phyloP scores from a whole-genome alignment of 1,284 basidiomycete species.

The Sporisorium scitamineum region DNA sequence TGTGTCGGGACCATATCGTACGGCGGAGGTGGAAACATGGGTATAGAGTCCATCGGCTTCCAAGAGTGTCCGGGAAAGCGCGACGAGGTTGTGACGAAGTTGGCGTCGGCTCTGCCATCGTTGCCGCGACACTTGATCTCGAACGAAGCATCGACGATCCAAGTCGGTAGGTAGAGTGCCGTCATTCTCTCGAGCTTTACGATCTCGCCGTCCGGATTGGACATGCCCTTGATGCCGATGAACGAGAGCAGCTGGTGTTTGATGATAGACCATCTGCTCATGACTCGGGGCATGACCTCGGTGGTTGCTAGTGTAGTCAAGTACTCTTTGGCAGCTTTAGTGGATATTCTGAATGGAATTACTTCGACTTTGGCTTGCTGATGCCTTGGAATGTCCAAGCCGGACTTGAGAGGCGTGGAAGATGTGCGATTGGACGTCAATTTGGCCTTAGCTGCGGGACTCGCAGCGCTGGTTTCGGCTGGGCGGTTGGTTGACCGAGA shows the following conservation, averaged over 20 bases:
- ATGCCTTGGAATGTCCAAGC: slow-evolving; percentile 19
- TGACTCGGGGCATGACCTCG: slow-evolving; percentile 32
- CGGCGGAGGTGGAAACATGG: slow-evolving; percentile 38
- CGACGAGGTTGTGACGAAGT: slow-evolving; percentile 25
- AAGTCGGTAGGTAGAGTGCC: slow-evolving; percentile 44
- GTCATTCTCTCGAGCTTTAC: slow-evolving; percentile 40
- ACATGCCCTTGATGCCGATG: slow-evolving; percentile 19
- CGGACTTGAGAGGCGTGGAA: neutral
- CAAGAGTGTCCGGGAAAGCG: slow-evolving; percentile 47
- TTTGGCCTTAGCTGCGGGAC: slow-evolving; percentile 4
- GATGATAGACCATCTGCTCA: slow-evolving; percentile 22
- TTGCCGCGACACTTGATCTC: slow-evolving; percentile 49
- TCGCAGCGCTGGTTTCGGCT: neutral
- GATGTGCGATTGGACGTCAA: neutral
- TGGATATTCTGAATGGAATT: slow-evolving; percentile 34
- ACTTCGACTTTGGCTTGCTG: slow-evolving; percentile 47
- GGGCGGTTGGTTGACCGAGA: neutral
- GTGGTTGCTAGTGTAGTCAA: slow-evolving; percentile 25
- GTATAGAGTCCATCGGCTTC: slow-evolving; percentile 49
- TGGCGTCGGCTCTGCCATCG: slow-evolving; percentile 42
- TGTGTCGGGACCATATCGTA: slow-evolving; percentile 25
- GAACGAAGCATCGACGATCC: slow-evolving; percentile 48
- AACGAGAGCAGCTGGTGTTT: slow-evolving; percentile 26
- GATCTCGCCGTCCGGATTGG: slow-evolving; percentile 13
- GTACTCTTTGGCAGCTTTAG: slow-evolving; percentile 26